Percentiles rank a stretch among this genome's conserved stretches.
These are phyloP conservation scores for Cystofilobasidium bisporidii DNA, from an alignment of 768 basidiomycete species.

Conservation along the genomic window DNA sequence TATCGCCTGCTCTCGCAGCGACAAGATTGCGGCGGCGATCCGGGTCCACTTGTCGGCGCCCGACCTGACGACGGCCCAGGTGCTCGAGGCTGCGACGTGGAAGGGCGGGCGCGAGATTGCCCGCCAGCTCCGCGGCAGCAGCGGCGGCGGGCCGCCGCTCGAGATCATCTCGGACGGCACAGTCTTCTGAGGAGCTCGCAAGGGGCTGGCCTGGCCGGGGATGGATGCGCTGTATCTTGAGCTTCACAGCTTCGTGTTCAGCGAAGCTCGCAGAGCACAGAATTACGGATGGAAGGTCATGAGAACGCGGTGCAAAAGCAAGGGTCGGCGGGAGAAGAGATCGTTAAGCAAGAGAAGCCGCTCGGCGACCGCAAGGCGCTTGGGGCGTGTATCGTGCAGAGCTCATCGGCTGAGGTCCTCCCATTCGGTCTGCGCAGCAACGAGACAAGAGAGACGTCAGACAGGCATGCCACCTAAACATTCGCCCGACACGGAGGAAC, in stretches of 20 bases:
- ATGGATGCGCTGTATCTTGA: too few species aligned
- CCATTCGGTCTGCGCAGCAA: neutral
- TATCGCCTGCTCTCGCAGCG: constrained; percentile 47
- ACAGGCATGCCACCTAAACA: too few species aligned
- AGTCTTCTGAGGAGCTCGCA: constrained; percentile 49
- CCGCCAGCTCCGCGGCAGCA: constrained; percentile 60
- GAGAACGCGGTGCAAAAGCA: too few species aligned
- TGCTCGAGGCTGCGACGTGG: constrained; percentile 93
- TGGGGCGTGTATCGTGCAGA: too few species aligned
- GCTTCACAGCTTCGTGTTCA: too few species aligned
- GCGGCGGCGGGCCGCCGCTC: constrained; percentile 63
- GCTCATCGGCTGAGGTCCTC: constrained; percentile 8
- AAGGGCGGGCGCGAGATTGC: constrained; percentile 92
- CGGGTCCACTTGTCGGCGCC: constrained; percentile 50
- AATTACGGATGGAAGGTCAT: too few species aligned
- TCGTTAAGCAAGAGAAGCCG: too few species aligned
- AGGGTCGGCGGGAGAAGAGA: too few species aligned
- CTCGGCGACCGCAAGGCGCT: too few species aligned
- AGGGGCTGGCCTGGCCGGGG: too few species aligned
- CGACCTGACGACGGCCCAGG: constrained; percentile 67
- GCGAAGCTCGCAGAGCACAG: too few species aligned
- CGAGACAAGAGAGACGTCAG: neutral
- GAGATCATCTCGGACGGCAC: constrained; percentile 80
- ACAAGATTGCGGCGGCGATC: constrained; percentile 65
- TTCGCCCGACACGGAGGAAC: too few species aligned